These are phyloP conservation scores for Strobilomyces confusus DNA, from an alignment of 768 basidiomycete genomes.

Conservation along the genomic window DNA sequence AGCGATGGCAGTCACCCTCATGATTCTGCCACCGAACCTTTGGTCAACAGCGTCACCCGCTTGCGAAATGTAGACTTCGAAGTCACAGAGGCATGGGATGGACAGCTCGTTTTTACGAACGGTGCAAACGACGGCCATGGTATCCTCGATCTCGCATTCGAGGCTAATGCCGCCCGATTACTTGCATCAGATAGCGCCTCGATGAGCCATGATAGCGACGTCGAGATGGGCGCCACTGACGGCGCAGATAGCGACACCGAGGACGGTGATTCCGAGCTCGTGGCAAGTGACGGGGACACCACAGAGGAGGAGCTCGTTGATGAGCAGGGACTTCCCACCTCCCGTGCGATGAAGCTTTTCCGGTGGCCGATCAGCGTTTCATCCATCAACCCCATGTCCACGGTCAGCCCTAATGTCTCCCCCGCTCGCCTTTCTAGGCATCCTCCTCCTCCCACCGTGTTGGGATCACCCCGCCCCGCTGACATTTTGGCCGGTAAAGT, in stretches of 20 bases:
- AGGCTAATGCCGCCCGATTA: slow-evolving; percentile 53
- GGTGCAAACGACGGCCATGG: slow-evolving; percentile 47
- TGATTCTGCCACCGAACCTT: slow-evolving; percentile 24
- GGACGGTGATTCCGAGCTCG: slow-evolving; percentile 46
- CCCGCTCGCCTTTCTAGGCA: slow-evolving; percentile 37
- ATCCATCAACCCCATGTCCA: slow-evolving; percentile 73
- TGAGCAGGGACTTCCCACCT: slow-evolving; percentile 65
- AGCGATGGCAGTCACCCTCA: slow-evolving; percentile 47
- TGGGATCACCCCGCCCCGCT: slow-evolving; percentile 52
- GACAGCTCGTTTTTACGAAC: slow-evolving; percentile 70
- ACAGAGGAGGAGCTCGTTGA: slow-evolving; percentile 86
- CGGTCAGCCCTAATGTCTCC: slow-evolving; percentile 55
- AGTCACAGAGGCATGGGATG: slow-evolving; percentile 70
- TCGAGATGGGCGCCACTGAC: slow-evolving; percentile 41
- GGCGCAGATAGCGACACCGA: slow-evolving; percentile 30
- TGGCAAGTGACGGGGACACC: slow-evolving; percentile 65
- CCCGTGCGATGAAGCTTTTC: slow-evolving; percentile 72
- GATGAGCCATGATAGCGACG: slow-evolving; percentile 49
- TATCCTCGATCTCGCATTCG: slow-evolving; percentile 67
- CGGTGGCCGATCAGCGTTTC: slow-evolving; percentile 58
- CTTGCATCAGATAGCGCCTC: slow-evolving; percentile 46
- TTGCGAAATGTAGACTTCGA: slow-evolving; percentile 45
- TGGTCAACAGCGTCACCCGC: slow-evolving; percentile 30
- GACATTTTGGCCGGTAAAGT: slow-evolving; percentile 65
- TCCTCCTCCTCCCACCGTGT: slow-evolving; percentile 25